Base-by-base conservation (phyloP, 2,329 filamentous ascomycete genomes). In the Periglandula ipomoeae region DNA sequence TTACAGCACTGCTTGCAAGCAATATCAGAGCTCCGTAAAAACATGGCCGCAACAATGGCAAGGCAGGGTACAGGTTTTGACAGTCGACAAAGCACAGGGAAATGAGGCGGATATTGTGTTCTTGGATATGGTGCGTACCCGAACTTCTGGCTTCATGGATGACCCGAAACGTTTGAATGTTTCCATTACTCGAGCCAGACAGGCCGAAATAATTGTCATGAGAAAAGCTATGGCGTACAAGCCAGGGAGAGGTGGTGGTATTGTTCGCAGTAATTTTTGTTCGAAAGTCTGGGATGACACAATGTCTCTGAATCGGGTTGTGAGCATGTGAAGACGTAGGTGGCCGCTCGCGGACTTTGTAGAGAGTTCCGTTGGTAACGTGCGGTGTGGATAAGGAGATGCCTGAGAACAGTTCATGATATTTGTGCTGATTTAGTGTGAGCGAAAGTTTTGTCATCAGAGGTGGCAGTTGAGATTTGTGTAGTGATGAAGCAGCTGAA, bases 51-150 rank as follows among this genome's bases (percentile, higher is more conserved):
- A 44, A 1, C 53, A 59, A 10, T 60, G 52, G 42, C 59, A 61
- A 40, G 27, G 52, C 0, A 58, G 69, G 1, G 65, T 73, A 0
- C 60, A 68, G 22, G 65, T 71, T 0, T 53, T 72, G 17, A 75
- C 71, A 0, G 65, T 74, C 1, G 72, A 74, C 44, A 70, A 65
- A 4, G 66, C 69, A 0, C 72, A 74, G 35, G 72, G 72, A 0
- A 70, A 72, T 13, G 69, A 75, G 49, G 71, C 72, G 0, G 72
- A 75, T 37, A 60, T 73, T 5, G 70, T 75, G 0, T 68, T 73
- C 30, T 59, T 75, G 0, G 72, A 75, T 56, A 62, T 74, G 52
- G 71, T 74, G 2, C 60, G 68, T n/a, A 66, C 67, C 0, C 58
- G 55, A 0, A 58, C 58, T 0, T 66, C 68, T 0, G 62, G 61